Conservation (phyloP, 1,284 basidiomycete species). For the Moesziomyces parantarcticus region DNA sequence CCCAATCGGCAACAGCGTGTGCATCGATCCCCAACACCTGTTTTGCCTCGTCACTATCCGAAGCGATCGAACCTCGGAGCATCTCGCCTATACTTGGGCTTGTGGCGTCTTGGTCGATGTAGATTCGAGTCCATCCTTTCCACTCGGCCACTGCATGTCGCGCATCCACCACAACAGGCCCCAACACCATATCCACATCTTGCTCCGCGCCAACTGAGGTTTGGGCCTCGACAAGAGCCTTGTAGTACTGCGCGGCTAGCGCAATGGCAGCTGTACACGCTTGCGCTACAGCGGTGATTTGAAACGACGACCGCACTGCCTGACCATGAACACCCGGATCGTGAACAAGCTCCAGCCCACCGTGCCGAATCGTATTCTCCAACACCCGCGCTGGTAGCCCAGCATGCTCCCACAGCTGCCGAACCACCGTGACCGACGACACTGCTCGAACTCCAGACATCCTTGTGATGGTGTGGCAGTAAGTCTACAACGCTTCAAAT, state of each 20-base stretch:
- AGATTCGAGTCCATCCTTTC: slow-evolving; percentile 14
- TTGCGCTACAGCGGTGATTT: slow-evolving; percentile 31
- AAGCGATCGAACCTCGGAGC: not conserved
- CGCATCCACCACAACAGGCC: slow-evolving; percentile 16
- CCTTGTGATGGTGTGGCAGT: not conserved
- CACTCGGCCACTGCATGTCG: slow-evolving; percentile 28
- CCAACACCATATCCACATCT: slow-evolving; percentile 15
- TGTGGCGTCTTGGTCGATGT: not conserved
- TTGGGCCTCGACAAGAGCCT: not conserved
- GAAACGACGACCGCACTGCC: slow-evolving; percentile 19
- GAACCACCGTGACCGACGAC: slow-evolving; percentile 5
- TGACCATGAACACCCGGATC: slow-evolving; percentile 11
- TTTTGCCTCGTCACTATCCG: slow-evolving; percentile 5
- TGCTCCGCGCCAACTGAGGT: not conserved
- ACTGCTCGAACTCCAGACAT: not conserved
- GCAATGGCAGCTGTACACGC: slow-evolving; percentile 11
- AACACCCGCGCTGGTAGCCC: slow-evolving; percentile 4
- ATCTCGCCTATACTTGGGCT: not conserved
- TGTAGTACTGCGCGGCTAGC: slow-evolving; percentile 7
- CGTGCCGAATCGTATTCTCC: slow-evolving; percentile 10
- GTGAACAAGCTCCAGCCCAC: slow-evolving; percentile 4
- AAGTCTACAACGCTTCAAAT: not conserved
- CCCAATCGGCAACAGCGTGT: slow-evolving; percentile 29
- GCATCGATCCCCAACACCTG: slow-evolving; percentile 5
- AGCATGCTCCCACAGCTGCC: slow-evolving; percentile 25